phyloP scores from a whole-genome alignment of 306 rosid species.

The Cucurbita argyrosperma region DNA sequence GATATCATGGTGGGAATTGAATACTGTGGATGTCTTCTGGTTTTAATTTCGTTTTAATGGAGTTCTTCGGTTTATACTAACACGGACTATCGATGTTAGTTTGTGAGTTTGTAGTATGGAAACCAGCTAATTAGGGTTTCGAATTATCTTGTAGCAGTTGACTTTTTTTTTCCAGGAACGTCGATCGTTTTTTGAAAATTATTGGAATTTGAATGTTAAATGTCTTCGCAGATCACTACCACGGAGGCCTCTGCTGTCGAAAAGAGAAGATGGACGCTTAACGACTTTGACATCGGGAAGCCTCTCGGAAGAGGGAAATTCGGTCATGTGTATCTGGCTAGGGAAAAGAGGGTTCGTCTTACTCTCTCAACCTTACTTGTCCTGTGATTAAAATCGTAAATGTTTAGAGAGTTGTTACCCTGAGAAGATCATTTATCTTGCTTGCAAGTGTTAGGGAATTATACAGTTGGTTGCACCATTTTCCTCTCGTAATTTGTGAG shows the following conservation, averaged over 20 bases:
- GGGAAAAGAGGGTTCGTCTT: slow-evolving; percentile 69
- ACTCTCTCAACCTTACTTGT: neutral
- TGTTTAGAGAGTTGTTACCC: neutral
- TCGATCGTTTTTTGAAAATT: neutral
- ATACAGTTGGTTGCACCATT: neutral
- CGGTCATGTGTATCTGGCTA: slow-evolving; percentile 97
- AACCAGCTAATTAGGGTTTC: neutral
- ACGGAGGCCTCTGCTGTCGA: slow-evolving; percentile 50
- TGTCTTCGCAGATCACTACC: slow-evolving; percentile 36
- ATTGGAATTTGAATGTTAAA: neutral
- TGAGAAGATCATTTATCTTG: neutral
- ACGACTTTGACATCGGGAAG: slow-evolving; percentile 87
- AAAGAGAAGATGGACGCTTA: slow-evolving; percentile 74
- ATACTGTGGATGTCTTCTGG: neutral
- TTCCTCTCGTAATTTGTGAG: neutral
- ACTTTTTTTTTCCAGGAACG: neutral
- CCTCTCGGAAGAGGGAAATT: slow-evolving; percentile 98
- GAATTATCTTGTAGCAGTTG: neutral
- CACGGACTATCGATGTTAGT: neutral
- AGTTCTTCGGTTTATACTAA: neutral
- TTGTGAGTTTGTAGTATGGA: neutral
- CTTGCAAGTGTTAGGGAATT: neutral
- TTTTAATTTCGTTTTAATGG: neutral
- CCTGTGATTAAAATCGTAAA: neutral
- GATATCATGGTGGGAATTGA: neutral